Percentiles rank a stretch among this genome's conserved stretches.
phyloP scores from a whole-genome alignment of 768 basidiomycete genomes.

The Boletus tylopilopsis region DNA sequence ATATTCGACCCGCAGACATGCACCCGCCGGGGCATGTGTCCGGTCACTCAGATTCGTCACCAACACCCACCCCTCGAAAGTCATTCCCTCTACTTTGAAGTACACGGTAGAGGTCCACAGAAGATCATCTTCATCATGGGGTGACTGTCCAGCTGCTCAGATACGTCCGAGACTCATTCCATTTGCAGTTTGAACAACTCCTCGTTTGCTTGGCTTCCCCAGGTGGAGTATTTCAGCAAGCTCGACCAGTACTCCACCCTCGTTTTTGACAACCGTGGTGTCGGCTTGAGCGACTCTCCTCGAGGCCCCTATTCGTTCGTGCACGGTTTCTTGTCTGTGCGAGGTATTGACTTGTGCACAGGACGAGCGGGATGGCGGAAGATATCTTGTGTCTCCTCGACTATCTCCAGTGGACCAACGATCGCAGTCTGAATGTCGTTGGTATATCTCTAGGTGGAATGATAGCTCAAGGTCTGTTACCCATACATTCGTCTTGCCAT shows the following conservation, averaged over 20 bases:
- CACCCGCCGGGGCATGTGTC: slow-evolving; percentile 71
- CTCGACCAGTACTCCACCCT: slow-evolving; percentile 54
- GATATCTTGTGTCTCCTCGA: slow-evolving; percentile 67
- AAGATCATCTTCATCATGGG: slow-evolving; percentile 82
- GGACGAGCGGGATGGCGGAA: slow-evolving; percentile 75
- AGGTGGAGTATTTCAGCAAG: slow-evolving; percentile 62
- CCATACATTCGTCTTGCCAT: neutral
- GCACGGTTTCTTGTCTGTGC: neutral
- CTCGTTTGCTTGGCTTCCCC: slow-evolving; percentile 59
- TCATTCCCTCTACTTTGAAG: slow-evolving; percentile 77
- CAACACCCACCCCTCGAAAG: slow-evolving; percentile 52
- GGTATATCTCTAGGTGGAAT: slow-evolving; percentile 80
- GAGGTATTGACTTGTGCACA: slow-evolving; percentile 22
- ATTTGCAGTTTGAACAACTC: slow-evolving; percentile 51
- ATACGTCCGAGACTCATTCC: slow-evolving; percentile 5
- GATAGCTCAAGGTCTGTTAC: slow-evolving; percentile 65
- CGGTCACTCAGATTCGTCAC: slow-evolving; percentile 51
- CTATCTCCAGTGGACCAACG: slow-evolving; percentile 64
- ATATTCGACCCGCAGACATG: slow-evolving; percentile 61
- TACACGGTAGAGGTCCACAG: slow-evolving; percentile 62
- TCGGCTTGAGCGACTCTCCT: slow-evolving; percentile 70
- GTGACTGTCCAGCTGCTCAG: slow-evolving; percentile 20
- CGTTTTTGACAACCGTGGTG: slow-evolving; percentile 84
- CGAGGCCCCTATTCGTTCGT: slow-evolving; percentile 74
- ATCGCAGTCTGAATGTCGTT: slow-evolving; percentile 63